phyloP scores from a whole-genome alignment of 129 eudicot genomes.

The Kitagawia praeruptora region DNA sequence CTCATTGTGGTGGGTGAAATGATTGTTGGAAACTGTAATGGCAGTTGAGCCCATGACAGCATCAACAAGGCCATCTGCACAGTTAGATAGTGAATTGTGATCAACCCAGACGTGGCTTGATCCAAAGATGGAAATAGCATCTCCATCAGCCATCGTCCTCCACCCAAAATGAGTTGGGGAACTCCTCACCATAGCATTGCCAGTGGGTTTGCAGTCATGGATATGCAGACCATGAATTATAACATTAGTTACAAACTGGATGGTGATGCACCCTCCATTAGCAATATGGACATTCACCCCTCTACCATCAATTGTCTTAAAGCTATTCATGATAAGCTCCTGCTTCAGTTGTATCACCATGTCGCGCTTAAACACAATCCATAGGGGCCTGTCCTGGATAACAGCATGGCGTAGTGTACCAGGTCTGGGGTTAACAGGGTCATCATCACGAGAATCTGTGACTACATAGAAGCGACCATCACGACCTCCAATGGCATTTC shows the following conservation, averaged over 20 bases:
- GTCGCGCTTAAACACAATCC: slow-evolving; percentile 80
- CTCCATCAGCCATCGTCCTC: slow-evolving; percentile 93
- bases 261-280: slow-evolving; percentile 72
- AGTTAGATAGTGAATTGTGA: slow-evolving; percentile 75
- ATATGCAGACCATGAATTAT: slow-evolving; percentile 79
- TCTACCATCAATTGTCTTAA: slow-evolving; percentile 84
- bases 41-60: slow-evolving; percentile 94
- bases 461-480: slow-evolving; percentile 75
- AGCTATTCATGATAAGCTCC: slow-evolving; percentile 89
- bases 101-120: slow-evolving; percentile 86
- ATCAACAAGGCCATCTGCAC: slow-evolving; percentile 88
- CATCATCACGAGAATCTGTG: slow-evolving; percentile 57
- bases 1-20: slow-evolving; percentile 83
- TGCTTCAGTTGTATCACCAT: slow-evolving; percentile 74
- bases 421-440: slow-evolving; percentile 82
- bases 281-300: slow-evolving; percentile 87
- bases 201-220: slow-evolving; percentile 84
- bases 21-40: slow-evolving; percentile 78
- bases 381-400: slow-evolving; percentile 70
- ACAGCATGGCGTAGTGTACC: slow-evolving; percentile 90
- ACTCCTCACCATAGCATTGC: slow-evolving; percentile 88
- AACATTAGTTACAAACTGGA: slow-evolving; percentile 67
- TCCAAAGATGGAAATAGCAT: slow-evolving; percentile 69
- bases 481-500: slow-evolving; percentile 83
- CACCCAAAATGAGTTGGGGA: slow-evolving; percentile 74